These are phyloP conservation scores for Ottelia alismoides DNA, from an alignment of 106 monocot species.

Conservation along the genomic window DNA sequence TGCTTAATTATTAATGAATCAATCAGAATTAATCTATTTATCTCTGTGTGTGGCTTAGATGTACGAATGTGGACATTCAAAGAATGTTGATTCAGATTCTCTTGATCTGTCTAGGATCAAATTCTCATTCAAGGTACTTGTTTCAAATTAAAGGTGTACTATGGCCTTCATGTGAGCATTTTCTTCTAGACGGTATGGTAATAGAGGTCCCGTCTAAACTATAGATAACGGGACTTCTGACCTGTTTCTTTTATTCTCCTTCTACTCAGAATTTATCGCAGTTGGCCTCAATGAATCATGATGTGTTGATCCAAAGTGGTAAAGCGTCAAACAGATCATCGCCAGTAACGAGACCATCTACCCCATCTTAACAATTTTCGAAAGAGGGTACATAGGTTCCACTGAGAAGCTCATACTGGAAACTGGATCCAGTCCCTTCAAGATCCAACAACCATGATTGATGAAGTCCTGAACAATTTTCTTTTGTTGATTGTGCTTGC, in stretches of 20 bases:
- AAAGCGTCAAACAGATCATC: conserved; percentile 35
- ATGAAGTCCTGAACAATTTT: too few species aligned
- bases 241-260: conserved; percentile 4
- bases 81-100: conserved; percentile 20
- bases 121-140: conserved; percentile 70
- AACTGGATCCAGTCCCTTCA: too few species aligned
- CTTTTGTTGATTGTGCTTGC: too few species aligned
- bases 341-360: too few species aligned
- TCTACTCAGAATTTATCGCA: conserved; percentile 78
- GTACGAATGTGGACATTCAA: conserved; percentile 17
- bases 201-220: too few species aligned
- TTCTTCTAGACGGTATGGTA: background rate
- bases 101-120: conserved; percentile 51
- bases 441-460: too few species aligned
- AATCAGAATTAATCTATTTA: too few species aligned
- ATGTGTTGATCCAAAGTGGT: conserved; percentile 43
- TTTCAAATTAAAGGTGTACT: background rate
- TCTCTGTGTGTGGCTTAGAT: conserved; percentile 21
- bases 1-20: background rate
- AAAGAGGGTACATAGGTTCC: too few species aligned
- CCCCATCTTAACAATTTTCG: too few species aligned
- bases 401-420: too few species aligned
- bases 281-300: conserved; percentile 57
- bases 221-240: background rate
- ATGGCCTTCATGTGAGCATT: background rate